Evolutionary conservation across 2,329 filamentous ascomycete genomes (phyloP).

Genomic region (Fusarium mexicanum): DNA sequence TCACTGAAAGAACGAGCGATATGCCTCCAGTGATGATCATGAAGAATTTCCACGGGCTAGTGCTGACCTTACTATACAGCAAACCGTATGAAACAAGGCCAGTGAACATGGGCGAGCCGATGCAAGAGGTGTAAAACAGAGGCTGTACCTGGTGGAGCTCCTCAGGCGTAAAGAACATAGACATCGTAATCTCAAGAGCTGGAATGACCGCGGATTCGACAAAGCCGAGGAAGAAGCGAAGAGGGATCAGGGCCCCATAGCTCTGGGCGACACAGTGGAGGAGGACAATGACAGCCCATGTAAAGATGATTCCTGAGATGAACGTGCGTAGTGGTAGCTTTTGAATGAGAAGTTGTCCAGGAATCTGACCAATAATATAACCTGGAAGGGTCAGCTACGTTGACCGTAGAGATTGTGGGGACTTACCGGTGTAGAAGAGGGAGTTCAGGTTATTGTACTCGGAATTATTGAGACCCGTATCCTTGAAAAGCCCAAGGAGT

Average conservation of each 20-base stretch:
- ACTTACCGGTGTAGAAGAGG: not conserved
- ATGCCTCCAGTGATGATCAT: not conserved
- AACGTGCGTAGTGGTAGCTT: not conserved
- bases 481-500: not conserved
- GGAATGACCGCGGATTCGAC: not conserved
- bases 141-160: not conserved
- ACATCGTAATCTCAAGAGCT: not conserved
- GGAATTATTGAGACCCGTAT: not conserved
- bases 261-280: not conserved
- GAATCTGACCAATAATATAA: not conserved
- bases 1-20: not conserved
- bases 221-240: not conserved
- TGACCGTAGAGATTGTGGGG: rapidly evolving
- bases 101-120: not conserved
- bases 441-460: conserved; percentile 7
- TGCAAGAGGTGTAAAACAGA: not conserved
- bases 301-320: not conserved
- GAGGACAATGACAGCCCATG: not conserved
- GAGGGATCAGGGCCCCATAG: not conserved
- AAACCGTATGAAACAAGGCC: not conserved
- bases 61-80: not conserved
- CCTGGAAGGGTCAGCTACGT: not conserved
- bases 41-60: conserved; percentile 4
- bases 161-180: not conserved
- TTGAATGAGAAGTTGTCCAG: not conserved